These are phyloP conservation scores for Chaetomium fimeti DNA, from an alignment of 495 filamentous ascomycete species.

Conservation along the genomic window DNA sequence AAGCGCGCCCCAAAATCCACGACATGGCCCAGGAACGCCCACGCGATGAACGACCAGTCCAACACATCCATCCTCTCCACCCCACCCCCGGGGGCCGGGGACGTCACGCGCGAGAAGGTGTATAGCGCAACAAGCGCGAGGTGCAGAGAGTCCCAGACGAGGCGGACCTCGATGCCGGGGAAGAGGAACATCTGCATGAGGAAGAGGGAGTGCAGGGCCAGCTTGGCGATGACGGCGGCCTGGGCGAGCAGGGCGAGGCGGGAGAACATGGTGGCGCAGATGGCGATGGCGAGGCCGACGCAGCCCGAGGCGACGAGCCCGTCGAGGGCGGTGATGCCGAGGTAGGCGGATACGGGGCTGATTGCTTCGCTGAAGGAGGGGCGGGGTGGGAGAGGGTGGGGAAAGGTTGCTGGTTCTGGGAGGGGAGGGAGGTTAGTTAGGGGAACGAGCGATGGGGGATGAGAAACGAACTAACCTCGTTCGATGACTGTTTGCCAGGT, in stretches of 20 bases:
- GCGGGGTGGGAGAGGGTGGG: conserved; percentile 17
- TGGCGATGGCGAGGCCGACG: conserved; percentile 27
- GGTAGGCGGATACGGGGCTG: conserved; percentile 21
- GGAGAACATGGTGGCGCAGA: conserved; percentile 25
- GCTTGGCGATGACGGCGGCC: conserved; percentile 20
- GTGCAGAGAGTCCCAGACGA: conserved; percentile 29
- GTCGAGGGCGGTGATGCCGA: conserved; percentile 29
- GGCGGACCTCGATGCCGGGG: conserved; percentile 21
- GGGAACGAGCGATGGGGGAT: not conserved
- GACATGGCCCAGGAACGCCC: conserved; percentile 24
- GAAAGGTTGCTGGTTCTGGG: conserved; percentile 20
- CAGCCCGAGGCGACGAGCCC: conserved; percentile 28
- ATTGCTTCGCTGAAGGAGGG: conserved; percentile 24
- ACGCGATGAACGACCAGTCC: conserved; percentile 28
- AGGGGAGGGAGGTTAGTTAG: not conserved
- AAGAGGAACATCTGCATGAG: conserved; percentile 28
- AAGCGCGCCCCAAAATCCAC: conserved; percentile 23
- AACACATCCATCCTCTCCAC: conserved; percentile 9
- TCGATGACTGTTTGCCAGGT: conserved; percentile 31
- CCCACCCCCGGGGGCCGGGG: not conserved
- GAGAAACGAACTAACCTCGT: conserved; percentile 8
- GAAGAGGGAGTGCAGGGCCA: conserved; percentile 24
- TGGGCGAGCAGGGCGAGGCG: conserved; percentile 21
- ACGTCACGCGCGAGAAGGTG: conserved; percentile 9
- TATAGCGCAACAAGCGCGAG: conserved; percentile 23